Conservation (phyloP, 2,329 filamentous ascomycete genomes). For the Phyllosticta citribraziliensis region DNA sequence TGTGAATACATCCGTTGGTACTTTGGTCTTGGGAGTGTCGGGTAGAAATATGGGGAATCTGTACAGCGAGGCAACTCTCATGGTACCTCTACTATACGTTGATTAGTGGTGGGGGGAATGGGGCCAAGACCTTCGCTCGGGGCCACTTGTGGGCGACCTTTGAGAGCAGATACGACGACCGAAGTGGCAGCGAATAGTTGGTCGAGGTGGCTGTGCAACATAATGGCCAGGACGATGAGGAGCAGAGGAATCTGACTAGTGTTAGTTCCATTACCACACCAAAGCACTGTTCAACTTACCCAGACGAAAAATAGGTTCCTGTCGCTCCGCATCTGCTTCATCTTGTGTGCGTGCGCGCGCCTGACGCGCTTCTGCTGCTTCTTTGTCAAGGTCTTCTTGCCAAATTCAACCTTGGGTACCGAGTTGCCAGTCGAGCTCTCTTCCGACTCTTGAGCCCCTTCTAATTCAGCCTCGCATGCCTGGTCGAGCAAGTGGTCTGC, state of each 20-base stretch:
- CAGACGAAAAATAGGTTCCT: conserved; percentile 45
- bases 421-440: neutral
- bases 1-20: too few species aligned
- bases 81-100: neutral
- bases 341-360: conserved; percentile 36
- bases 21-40: too few species aligned
- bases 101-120: neutral
- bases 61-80: neutral
- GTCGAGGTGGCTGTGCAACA: conserved; percentile 44
- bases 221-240: conserved; percentile 39
- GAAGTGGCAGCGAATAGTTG: conserved; percentile 24
- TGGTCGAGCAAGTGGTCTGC: conserved; percentile 50
- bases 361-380: conserved; percentile 39
- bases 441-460: conserved; percentile 35
- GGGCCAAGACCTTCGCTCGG: neutral
- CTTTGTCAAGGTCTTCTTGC: conserved; percentile 32
- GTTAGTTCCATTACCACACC: neutral
- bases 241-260: conserved; percentile 32
- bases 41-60: too few species aligned
- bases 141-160: neutral
- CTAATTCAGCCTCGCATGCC: conserved; percentile 47
- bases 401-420: conserved; percentile 25
- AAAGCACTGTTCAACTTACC: conserved; percentile 29
- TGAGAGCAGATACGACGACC: neutral
- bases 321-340: conserved; percentile 41